A percentile compares a stretch with the other conserved stretches of the same genome.
Evolutionary conservation across 257 asterid species (phyloP).

Genomic region (Oldenlandia corymbosa): DNA sequence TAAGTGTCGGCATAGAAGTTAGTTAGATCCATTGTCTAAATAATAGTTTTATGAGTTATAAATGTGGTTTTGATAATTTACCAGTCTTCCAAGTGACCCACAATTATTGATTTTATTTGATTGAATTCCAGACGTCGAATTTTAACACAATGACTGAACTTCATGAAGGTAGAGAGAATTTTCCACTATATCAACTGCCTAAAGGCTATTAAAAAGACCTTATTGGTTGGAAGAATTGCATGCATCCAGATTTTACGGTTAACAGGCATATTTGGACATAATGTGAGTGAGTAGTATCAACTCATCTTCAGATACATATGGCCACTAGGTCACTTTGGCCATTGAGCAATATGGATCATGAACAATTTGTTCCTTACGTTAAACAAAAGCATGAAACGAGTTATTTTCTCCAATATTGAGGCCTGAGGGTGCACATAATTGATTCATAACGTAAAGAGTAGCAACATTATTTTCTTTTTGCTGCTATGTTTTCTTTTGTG

Average conservation of each 20-base stretch:
- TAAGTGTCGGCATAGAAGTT: not conserved
- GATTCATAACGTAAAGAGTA: no score
- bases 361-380: not conserved
- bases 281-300: not conserved
- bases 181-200: constrained; percentile 33
- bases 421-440: not conserved
- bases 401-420: not conserved
- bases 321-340: not conserved
- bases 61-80: not conserved
- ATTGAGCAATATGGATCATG: not conserved
- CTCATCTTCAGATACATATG: not conserved
- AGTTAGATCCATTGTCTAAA: not conserved
- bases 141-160: constrained; percentile 56
- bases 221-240: constrained; percentile 61
- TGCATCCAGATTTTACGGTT: constrained; percentile 83
- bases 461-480: not conserved
- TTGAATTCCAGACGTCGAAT: constrained; percentile 59
- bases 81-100: not conserved
- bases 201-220: constrained; percentile 43
- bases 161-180: constrained; percentile 19
- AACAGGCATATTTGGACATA: constrained; percentile 45
- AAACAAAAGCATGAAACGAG: not conserved
- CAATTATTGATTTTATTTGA: not conserved
- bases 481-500: not conserved
- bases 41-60: not conserved